Evolutionary conservation across 2,329 filamentous ascomycete species (phyloP).

Genomic region (Cordyceps fumosorosea): DNA sequence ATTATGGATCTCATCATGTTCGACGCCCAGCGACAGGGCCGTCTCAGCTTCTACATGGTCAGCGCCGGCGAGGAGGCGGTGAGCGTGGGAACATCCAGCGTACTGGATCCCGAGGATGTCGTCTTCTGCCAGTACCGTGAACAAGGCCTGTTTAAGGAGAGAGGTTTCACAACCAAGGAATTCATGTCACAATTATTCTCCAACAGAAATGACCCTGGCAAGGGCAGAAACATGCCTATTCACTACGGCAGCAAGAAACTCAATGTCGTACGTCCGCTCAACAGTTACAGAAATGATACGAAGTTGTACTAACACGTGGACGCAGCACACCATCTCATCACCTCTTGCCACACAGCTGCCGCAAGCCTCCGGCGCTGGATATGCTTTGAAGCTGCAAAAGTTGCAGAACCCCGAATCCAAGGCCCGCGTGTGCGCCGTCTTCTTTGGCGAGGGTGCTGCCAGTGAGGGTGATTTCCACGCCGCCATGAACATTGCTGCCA

Average conservation of each 20-base stretch:
- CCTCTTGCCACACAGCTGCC: conserved; percentile 84
- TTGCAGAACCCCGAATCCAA: conserved; percentile 62
- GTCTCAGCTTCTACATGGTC: conserved; percentile 95
- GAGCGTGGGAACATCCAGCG: conserved; percentile 80
- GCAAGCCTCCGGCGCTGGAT: conserved; percentile 80
- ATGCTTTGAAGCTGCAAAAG: conserved; percentile 77
- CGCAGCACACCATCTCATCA: conserved; percentile 72
- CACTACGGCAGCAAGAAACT: conserved; percentile 84
- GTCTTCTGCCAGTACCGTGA: conserved; percentile 94
- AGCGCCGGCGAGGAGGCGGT: conserved; percentile 93
- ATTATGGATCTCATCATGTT: conserved; percentile 99
- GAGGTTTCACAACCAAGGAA: conserved; percentile 77
- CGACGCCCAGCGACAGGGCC: conserved; percentile 91
- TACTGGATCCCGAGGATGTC: conserved; percentile 75
- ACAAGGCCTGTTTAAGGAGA: conserved; percentile 81
- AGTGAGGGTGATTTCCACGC: conserved; percentile 91
- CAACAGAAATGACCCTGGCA: conserved; percentile 72
- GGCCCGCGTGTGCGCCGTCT: conserved; percentile 68
- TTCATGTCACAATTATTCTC: conserved; percentile 97
- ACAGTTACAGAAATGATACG: not conserved
- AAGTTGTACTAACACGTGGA: not conserved
- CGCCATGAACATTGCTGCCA: conserved; percentile 85
- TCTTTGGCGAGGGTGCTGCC: conserved; percentile 86
- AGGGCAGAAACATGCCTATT: conserved; percentile 92
- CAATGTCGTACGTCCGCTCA: conserved; percentile 61